These are phyloP conservation scores for Rhodosporidiobolus sp. DNA, from an alignment of 768 basidiomycete genomes.

Conservation along the genomic window DNA sequence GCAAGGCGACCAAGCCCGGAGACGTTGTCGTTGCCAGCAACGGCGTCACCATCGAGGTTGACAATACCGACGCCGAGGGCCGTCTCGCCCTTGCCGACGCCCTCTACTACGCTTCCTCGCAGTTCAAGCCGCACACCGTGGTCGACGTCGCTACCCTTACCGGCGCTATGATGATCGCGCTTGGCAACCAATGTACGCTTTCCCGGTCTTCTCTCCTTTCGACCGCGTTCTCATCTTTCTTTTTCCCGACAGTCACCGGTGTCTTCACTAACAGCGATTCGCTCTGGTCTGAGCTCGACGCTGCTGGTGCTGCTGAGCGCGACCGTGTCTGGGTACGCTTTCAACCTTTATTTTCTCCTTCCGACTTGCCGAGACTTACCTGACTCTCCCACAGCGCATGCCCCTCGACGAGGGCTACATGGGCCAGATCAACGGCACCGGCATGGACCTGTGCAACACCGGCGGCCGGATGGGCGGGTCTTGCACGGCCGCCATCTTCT, in stretches of 20 bases:
- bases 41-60: constrained; percentile 75
- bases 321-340: constrained; percentile 60
- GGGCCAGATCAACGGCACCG: constrained; percentile 62
- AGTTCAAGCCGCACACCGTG: constrained; percentile 74
- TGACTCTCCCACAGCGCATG: constrained; percentile 55
- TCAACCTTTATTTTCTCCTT: background rate
- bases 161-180: constrained; percentile 66
- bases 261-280: constrained; percentile 64
- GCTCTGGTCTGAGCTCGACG: constrained; percentile 67
- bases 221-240: background rate
- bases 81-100: constrained; percentile 59
- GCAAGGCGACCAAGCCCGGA: constrained; percentile 57
- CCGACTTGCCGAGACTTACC: background rate
- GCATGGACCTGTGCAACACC: constrained; percentile 64
- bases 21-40: constrained; percentile 56
- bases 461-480: constrained; percentile 68
- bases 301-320: constrained; percentile 57
- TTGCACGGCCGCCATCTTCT: constrained; percentile 80
- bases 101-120: constrained; percentile 72
- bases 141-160: constrained; percentile 86
- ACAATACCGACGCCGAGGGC: constrained; percentile 78
- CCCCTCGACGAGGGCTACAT: constrained; percentile 78
- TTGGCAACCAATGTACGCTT: constrained; percentile 58
- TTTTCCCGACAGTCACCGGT: constrained; percentile 57
- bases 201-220: background rate